Conservation (phyloP, 2,329 filamentous ascomycete species). For the Harringtonia lauricola region DNA sequence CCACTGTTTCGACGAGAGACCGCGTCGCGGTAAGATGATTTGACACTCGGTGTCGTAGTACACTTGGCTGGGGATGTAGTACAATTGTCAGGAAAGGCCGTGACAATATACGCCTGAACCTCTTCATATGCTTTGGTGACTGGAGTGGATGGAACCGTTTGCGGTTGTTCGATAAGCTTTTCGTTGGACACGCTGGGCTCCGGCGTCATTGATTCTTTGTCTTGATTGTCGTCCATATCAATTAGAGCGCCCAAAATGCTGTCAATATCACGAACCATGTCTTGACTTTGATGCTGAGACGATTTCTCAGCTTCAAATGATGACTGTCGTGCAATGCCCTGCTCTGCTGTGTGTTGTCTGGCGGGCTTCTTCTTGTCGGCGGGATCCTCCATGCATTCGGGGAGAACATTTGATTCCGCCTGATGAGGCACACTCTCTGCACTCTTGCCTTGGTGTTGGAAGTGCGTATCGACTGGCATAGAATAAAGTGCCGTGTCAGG, state of each 20-base stretch:
- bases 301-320: background rate
- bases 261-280: slow-evolving; percentile 6
- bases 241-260: slow-evolving; percentile 8
- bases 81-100: background rate
- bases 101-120: slow-evolving; percentile 8
- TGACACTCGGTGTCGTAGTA: background rate
- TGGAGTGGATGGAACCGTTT: slow-evolving; percentile 8
- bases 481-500: too few relatives aligned
- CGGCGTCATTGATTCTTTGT: background rate
- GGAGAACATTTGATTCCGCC: too few relatives aligned
- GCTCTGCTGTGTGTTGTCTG: background rate
- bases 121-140: slow-evolving; percentile 10
- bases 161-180: background rate
- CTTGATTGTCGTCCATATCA: slow-evolving; percentile 1
- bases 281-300: background rate
- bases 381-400: background rate
- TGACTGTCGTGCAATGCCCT: background rate
- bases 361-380: background rate
- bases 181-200: background rate
- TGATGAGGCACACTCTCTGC: too few relatives aligned
- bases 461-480: too few relatives aligned
- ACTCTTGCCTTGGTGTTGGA: too few relatives aligned
- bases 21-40: background rate
- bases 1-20: background rate
- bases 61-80: background rate